Base-by-base conservation (phyloP, 2,329 filamentous ascomycete species). In the Penicillium concentricum region DNA sequence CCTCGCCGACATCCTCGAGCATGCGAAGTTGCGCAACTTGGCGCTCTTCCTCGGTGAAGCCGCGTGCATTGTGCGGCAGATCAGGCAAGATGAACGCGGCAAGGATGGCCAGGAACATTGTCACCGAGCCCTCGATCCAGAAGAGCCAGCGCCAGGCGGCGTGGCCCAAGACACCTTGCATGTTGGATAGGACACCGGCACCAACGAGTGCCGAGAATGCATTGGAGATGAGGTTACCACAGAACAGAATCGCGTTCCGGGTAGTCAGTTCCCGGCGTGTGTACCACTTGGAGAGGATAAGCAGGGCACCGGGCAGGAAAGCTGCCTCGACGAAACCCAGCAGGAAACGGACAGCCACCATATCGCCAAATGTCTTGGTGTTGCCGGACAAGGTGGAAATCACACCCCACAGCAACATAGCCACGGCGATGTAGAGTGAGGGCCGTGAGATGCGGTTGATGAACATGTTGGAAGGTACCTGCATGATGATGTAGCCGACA, bases 1-100 rank as follows among this genome's bases (percentile, higher is more conserved):
- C 80, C 67, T 84, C 81, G 39, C 82, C 83, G 1, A 83, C 81
- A 61, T 85, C 83, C 69, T 85, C 82, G 3, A 81, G 69, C 75
- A 85, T 81, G 22, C 84, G 77, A 34, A 83, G 68, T 67, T 83
- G 80, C 0, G 83, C 83, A 43, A 78, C 76, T 3, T 75, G 72
- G 6, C 70, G 72, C 45, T 79, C 78, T 43, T 80, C 75, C 2
- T 74, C 59, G 0, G 72, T 72, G 54, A 41, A 85, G 74, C 61
- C 79, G 67, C 42, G 76, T 69, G 82, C 77, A 70, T 84, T 85
- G 63, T 79, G 76, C 1, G 83, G 83, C 50, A 84, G 67, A 59
- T 86, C 82, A 0, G 83, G 78, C 2, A 79, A 67, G 15, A 76
- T 64, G 22, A 74, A 72, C 39, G 65, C 76, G 1, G 72, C 69